Conservation (phyloP, 495 filamentous ascomycete genomes). For the Penicillium maclennaniae region DNA sequence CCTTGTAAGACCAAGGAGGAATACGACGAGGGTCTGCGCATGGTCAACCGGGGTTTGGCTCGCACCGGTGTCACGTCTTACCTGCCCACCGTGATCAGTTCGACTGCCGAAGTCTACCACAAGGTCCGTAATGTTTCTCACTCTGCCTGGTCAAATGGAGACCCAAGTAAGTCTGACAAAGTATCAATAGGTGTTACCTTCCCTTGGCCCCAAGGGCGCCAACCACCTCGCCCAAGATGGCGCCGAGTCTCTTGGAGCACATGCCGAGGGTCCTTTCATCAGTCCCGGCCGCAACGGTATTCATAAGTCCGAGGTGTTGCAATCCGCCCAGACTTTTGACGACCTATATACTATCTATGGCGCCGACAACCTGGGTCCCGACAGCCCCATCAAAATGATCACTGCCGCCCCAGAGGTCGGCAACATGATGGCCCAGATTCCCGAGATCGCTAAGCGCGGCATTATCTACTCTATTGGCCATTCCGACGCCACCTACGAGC, state of each 20-base stretch:
- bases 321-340: slow-evolving; percentile 42
- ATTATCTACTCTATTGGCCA: slow-evolving; percentile 79
- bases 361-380: slow-evolving; percentile 47
- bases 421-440: slow-evolving; percentile 58
- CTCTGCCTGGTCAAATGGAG: not conserved
- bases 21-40: slow-evolving; percentile 63
- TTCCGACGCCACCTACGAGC: slow-evolving; percentile 72
- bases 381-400: slow-evolving; percentile 62
- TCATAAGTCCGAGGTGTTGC: slow-evolving; percentile 64
- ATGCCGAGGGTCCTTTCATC: slow-evolving; percentile 83
- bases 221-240: slow-evolving; percentile 50
- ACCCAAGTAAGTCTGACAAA: not conserved
- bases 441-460: slow-evolving; percentile 51
- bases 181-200: slow-evolving; percentile 55
- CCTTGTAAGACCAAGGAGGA: slow-evolving; percentile 56
- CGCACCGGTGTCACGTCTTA: slow-evolving; percentile 81
- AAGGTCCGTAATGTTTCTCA: slow-evolving; percentile 25
- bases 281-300: slow-evolving; percentile 68
- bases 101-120: slow-evolving; percentile 65
- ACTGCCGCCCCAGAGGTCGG: slow-evolving; percentile 77
- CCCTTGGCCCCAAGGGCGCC: slow-evolving; percentile 63
- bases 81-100: slow-evolving; percentile 69
- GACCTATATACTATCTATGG: slow-evolving; percentile 71
- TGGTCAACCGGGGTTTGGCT: slow-evolving; percentile 64
- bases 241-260: slow-evolving; percentile 76